Evolutionary conservation across 1,284 basidiomycete species (phyloP), one percentile per base, ranked within the genome.

Genomic region (Trametes polyzona): DNA sequence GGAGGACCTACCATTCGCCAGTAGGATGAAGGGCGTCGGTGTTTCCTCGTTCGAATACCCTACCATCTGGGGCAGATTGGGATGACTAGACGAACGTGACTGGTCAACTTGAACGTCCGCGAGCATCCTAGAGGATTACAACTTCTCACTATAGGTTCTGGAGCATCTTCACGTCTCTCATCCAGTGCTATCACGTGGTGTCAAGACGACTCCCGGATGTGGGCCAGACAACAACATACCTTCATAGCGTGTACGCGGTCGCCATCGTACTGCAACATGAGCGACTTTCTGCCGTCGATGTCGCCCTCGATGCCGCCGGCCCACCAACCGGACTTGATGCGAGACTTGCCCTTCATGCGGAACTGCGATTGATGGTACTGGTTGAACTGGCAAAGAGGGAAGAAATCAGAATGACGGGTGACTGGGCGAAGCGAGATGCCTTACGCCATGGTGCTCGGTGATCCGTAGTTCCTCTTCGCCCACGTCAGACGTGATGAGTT

Each of bases 1-100:
- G n/a, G n/a, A n/a, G n/a, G n/a, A n/a, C n/a, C n/a, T n/a, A 80
- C 82, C 77, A 54, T 80, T 78, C 1, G 79, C 78, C 26, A 83
- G 67, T 5, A 83, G 62, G 46, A 83, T 78, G 61, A 83, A 83
- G 0, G 79, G 81, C 0, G 77, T 80, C 1, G 74, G 74, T 0
- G 76, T 68, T 37, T 76, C 71, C 19, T 77, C 76, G n/a, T 75
- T 69, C 0, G 82, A 83, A 60, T 80, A 80, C 0, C 81, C 82
- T 7, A 81, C 61, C 71, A 83, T 75, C 63, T 83, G 81, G 0
- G 82, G 82, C 14, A 83, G 65, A 64, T 79, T 82, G 12, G 80
- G 79, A 53, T 83, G 82, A 58, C 82, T 83, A 48, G 29, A n/a
- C 12, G 2, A 14, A 41, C 7, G 17, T 61, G 7, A 52, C 8